These are phyloP conservation scores for Actinomortierella ambigua DNA, from an alignment of 371 early-diverging fungal species.

Conservation along the genomic window DNA sequence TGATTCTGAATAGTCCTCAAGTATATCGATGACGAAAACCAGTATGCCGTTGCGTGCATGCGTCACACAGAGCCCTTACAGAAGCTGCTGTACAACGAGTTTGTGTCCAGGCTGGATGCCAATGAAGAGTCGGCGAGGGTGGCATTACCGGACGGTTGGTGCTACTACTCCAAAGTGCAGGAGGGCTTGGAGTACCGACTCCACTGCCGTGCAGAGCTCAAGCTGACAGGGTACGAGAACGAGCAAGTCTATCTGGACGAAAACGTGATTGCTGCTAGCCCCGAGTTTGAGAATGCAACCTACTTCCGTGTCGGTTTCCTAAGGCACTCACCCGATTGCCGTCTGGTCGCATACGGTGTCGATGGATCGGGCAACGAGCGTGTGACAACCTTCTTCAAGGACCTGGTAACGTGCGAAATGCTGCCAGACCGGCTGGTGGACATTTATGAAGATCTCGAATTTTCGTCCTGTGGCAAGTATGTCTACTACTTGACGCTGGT, in stretches of 20 bases:
- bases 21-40: conserved; percentile 60
- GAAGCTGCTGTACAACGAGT: conserved; percentile 59
- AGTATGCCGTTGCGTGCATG: conserved; percentile 46
- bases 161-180: conserved; percentile 58
- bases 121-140: conserved; percentile 56
- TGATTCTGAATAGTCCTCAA: conserved; percentile 47
- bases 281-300: conserved; percentile 46
- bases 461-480: conserved; percentile 51
- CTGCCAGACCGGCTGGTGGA: conserved; percentile 51
- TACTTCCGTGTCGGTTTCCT: conserved; percentile 61
- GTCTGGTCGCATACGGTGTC: conserved; percentile 58
- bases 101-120: conserved; percentile 61
- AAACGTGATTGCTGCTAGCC: conserved; percentile 52
- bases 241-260: conserved; percentile 62
- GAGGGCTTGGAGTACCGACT: conserved; percentile 58
- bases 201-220: conserved; percentile 51
- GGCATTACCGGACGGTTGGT: conserved; percentile 56
- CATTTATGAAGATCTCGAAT: conserved; percentile 60
- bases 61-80: conserved; percentile 57
- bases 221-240: conserved; percentile 3
- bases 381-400: conserved; percentile 56
- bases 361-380: conserved; percentile 61
- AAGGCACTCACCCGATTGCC: conserved; percentile 53
- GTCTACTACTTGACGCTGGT: conserved; percentile 59
- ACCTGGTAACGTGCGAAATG: conserved; percentile 47